phyloP scores from a whole-genome alignment of 345 rosid species.

The Syzygium aromaticum region DNA sequence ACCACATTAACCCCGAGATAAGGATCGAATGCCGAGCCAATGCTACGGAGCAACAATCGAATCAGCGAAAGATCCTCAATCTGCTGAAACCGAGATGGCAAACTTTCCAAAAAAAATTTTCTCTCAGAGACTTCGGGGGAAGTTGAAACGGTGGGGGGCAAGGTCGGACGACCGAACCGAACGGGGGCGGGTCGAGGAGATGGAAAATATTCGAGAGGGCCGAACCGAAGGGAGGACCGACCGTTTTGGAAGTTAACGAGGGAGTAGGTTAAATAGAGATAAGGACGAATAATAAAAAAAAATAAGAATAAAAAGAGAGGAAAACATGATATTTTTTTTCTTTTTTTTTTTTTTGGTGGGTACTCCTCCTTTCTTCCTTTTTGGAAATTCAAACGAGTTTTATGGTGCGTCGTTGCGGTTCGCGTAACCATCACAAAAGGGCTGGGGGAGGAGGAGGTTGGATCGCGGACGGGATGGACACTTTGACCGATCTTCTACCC shows the following conservation, averaged over 20 bases:
- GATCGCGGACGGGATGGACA: constrained; percentile 11
- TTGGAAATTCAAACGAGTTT: not conserved
- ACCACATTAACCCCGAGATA: too few species aligned
- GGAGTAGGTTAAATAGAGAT: not conserved
- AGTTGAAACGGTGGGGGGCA: too few species aligned
- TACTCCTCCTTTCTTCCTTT: not conserved
- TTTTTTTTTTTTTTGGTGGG: too few species aligned
- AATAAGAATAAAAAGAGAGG: not conserved
- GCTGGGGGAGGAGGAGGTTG: not conserved
- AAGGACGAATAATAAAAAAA: not conserved
- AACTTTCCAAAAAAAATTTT: too few species aligned
- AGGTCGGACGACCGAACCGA: too few species aligned
- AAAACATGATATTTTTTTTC: not conserved
- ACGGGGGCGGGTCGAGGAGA: too few species aligned
- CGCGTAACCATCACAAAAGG: not conserved
- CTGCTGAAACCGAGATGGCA: too few species aligned
- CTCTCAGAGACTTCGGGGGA: too few species aligned
- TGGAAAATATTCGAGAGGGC: too few species aligned
- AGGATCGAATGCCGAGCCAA: too few species aligned
- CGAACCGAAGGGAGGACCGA: not conserved
- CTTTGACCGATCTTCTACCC: constrained; percentile 18
- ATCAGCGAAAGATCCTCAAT: too few species aligned
- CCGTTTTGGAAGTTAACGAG: constrained; percentile 23
- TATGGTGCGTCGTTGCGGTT: not conserved
- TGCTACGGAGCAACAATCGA: too few species aligned